Percentiles rank a stretch among this genome's conserved stretches.
phyloP scores from a whole-genome alignment of 805 yeast genomes.

The Starmerella cellae region DNA sequence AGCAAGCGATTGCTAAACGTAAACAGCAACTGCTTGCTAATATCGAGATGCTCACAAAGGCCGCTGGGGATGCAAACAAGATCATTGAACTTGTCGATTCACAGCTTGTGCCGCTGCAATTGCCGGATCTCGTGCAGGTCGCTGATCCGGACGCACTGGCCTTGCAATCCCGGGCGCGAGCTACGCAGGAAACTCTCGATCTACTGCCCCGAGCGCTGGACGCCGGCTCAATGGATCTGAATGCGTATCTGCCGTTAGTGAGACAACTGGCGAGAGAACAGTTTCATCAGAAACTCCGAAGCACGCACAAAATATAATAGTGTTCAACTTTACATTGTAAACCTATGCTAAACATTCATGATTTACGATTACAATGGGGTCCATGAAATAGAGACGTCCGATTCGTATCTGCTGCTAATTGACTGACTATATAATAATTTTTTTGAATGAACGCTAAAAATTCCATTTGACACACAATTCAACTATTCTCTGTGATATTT shows the following conservation, averaged over 20 bases:
- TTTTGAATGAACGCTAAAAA: no score
- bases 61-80: conserved; percentile 22
- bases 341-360: no score
- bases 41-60: conserved; percentile 18
- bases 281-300: conserved; percentile 29
- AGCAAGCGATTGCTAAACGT: background rate
- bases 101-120: conserved; percentile 18
- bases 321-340: no score
- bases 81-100: conserved; percentile 25
- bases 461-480: no score
- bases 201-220: conserved; percentile 46
- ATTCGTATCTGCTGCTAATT: no score
- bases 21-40: conserved; percentile 1
- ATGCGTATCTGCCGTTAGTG: conserved; percentile 34
- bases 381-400: no score
- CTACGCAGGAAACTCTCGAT: conserved; percentile 55
- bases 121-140: conserved; percentile 22
- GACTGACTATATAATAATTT: no score
- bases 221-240: conserved; percentile 34
- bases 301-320: no score
- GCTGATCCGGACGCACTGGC: conserved; percentile 26
- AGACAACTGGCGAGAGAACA: conserved; percentile 53
- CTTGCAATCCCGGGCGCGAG: conserved; percentile 33
- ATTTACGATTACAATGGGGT: no score
- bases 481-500: no score